phyloP scores from a whole-genome alignment of 2,329 filamentous ascomycete species.

The Cytospora paraplurivora region DNA sequence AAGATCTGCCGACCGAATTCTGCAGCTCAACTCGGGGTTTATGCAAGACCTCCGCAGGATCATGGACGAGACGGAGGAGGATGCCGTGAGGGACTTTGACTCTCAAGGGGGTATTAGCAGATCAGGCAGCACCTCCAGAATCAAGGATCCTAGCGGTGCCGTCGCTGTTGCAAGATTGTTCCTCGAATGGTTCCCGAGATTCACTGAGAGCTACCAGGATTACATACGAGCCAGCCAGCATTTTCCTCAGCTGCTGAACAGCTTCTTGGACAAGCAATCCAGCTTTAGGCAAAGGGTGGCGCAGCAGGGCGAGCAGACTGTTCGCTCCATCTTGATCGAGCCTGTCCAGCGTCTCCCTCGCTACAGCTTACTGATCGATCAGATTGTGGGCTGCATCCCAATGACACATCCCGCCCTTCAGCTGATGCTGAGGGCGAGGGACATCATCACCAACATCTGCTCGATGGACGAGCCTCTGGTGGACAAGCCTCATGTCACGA shows the following conservation, averaged over 20 bases:
- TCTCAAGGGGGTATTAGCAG: conserved; percentile 48
- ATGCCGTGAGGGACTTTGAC: conserved; percentile 76
- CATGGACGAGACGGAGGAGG: conserved; percentile 81
- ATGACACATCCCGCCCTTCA: conserved; percentile 83
- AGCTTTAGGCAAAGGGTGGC: conserved; percentile 80
- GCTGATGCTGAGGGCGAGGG: conserved; percentile 81
- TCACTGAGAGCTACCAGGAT: conserved; percentile 86
- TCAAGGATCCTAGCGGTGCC: conserved; percentile 76
- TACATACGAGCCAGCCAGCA: conserved; percentile 91
- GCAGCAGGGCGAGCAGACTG: conserved; percentile 83
- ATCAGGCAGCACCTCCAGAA: conserved; percentile 46
- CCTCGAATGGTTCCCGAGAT: conserved; percentile 89
- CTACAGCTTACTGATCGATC: conserved; percentile 95
- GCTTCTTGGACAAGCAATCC: conserved; percentile 77
- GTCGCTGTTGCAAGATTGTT: conserved; percentile 78
- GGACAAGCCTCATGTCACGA: conserved; percentile 73
- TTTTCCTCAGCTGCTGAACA: conserved; percentile 78
- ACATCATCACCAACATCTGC: conserved; percentile 95
- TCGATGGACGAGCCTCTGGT: conserved; percentile 75
- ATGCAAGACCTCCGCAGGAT: conserved; percentile 73
- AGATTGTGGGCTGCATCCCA: conserved; percentile 84
- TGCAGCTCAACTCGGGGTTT: conserved; percentile 80
- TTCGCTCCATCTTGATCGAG: conserved; percentile 92
- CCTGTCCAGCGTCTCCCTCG: conserved; percentile 92
- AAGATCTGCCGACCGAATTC: conserved; percentile 74